Evolutionary conservation across 2,329 filamentous ascomycete genomes (phyloP).

Genomic region (Geoglossum cookeanum): DNA sequence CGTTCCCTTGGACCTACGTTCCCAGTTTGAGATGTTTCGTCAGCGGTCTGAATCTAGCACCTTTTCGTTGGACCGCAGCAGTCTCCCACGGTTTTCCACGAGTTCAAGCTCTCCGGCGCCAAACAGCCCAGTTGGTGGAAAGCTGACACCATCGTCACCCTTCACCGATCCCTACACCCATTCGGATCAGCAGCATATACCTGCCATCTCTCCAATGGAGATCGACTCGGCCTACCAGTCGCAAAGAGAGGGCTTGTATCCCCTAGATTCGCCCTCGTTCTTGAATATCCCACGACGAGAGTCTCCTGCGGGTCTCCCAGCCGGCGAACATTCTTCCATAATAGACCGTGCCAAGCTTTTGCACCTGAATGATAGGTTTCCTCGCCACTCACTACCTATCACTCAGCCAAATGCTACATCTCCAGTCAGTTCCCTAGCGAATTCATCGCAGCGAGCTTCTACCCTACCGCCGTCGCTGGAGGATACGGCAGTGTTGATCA

Average conservation of each 20-base stretch:
- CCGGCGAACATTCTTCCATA: constrained; percentile 16
- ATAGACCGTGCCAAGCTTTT: constrained; percentile 18
- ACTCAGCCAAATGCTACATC: constrained; percentile 26
- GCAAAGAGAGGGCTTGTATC: constrained; percentile 7
- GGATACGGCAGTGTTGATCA: constrained; percentile 22
- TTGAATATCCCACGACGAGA: constrained; percentile 27
- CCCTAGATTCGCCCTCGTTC: constrained; percentile 13
- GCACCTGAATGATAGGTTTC: constrained; percentile 30
- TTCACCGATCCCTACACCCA: background rate
- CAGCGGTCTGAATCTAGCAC: constrained; percentile 49
- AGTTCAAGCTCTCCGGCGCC: constrained; percentile 4
- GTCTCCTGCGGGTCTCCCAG: constrained; percentile 27
- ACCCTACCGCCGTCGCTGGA: constrained; percentile 13
- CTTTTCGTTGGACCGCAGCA: constrained; percentile 25
- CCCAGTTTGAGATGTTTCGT: constrained; percentile 65
- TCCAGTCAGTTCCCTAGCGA: constrained; percentile 8
- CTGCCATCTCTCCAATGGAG: constrained; percentile 1
- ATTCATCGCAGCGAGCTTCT: background rate
- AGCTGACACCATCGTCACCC: constrained; percentile 5
- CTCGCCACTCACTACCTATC: constrained; percentile 34
- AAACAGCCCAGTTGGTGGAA: constrained; percentile 26
- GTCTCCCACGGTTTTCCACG: constrained; percentile 25
- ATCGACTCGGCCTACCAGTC: constrained; percentile 8
- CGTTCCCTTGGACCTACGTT: constrained; percentile 53
- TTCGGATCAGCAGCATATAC: background rate